Conservation (phyloP, 345 rosid genomes). For the Salix purpurea region DNA sequence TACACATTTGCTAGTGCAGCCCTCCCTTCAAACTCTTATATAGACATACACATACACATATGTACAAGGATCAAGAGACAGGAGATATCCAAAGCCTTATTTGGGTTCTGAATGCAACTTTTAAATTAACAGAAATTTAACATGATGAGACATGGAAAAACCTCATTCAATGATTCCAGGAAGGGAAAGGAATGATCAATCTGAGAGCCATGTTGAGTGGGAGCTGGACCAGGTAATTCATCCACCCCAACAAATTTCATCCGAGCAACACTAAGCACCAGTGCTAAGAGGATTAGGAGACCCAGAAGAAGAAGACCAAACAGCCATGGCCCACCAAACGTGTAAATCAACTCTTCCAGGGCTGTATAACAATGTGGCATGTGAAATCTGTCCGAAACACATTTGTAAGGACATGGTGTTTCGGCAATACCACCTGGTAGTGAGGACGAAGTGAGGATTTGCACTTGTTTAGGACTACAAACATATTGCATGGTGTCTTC, state of each 20-base stretch:
- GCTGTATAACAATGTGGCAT: constrained; percentile 96
- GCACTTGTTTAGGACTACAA: not conserved
- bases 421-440: constrained; percentile 79
- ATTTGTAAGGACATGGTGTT: constrained; percentile 88
- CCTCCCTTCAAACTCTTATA: not conserved
- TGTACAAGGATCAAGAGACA: not conserved
- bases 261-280: constrained; percentile 97
- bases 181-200: constrained; percentile 96
- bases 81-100: not conserved
- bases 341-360: constrained; percentile 92
- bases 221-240: constrained; percentile 85
- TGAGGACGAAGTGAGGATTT: not conserved
- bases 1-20: constrained; percentile 2
- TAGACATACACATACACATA: no score
- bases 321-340: constrained; percentile 99
- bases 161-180: constrained; percentile 97
- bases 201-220: constrained; percentile 89
- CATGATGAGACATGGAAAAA: constrained; percentile 25
- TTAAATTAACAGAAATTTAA: not conserved
- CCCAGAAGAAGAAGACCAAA: constrained; percentile 83
- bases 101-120: not conserved
- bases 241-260: constrained; percentile 97
- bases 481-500: not conserved
- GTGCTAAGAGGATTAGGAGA: constrained; percentile 82
- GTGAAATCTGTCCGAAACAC: constrained; percentile 91